A percentile compares a stretch with the other conserved stretches of the same genome.
phyloP scores from a whole-genome alignment of 164 flowering plant genomes.

The Tetrastigma voinierianum region DNA sequence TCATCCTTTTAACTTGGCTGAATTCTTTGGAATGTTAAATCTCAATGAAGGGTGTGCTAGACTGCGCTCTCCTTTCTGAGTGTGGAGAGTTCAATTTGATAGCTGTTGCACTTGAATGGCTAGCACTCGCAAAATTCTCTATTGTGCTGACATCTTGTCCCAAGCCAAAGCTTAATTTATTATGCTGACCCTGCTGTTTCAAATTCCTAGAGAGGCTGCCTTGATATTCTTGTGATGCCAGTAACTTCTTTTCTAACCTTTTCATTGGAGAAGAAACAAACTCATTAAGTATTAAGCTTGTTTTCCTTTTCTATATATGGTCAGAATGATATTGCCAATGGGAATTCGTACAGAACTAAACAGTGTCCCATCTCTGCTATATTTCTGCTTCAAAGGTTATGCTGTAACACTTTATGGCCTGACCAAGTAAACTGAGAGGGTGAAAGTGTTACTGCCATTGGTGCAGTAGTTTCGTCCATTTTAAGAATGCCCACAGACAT shows the following conservation, averaged over 20 bases:
- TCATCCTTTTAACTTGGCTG: slow-evolving; percentile 6
- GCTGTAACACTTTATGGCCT: slow-evolving; percentile 16
- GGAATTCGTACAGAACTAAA: slow-evolving; percentile 23
- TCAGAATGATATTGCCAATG: slow-evolving; percentile 18
- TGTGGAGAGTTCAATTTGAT: slow-evolving; percentile 15
- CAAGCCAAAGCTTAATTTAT: slow-evolving; percentile 5
- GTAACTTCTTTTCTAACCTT: slow-evolving; percentile 18
- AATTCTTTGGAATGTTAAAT: slow-evolving; percentile 1
- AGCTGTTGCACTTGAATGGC: slow-evolving; percentile 13
- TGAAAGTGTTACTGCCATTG: slow-evolving; percentile 7
- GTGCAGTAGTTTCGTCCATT: slow-evolving; percentile 10
- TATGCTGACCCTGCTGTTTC: slow-evolving; percentile 15
- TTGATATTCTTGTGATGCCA: slow-evolving; percentile 18
- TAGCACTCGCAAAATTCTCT: slow-evolving; percentile 13
- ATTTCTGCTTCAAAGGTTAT: slow-evolving; percentile 12
- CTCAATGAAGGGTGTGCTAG: slow-evolving; percentile 8
- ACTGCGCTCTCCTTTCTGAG: slow-evolving; percentile 3
- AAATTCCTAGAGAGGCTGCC: slow-evolving; percentile 15
- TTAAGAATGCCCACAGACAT: background rate
- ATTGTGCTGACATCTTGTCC: slow-evolving; percentile 14
- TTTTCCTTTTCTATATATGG: slow-evolving; percentile 13
- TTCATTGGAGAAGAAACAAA: slow-evolving; percentile 29
- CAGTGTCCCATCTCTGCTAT: slow-evolving; percentile 7
- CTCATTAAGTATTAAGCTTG: slow-evolving; percentile 11
- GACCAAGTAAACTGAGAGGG: slow-evolving; percentile 20